Evolutionary conservation across 306 rosid species (phyloP).

Genomic region (Ziziphus jujuba): DNA sequence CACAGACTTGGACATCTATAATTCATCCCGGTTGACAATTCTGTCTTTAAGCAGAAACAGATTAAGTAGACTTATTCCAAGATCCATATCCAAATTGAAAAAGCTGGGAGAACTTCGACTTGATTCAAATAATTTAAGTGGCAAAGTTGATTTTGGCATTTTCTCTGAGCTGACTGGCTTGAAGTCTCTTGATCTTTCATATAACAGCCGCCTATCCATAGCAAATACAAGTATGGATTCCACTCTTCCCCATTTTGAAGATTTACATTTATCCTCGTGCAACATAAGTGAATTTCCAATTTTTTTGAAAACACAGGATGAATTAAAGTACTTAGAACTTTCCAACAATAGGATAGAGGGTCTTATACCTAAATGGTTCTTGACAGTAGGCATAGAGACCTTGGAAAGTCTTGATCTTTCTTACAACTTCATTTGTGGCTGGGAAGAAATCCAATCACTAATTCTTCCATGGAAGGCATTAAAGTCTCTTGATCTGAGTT

Average conservation of each 20-base stretch:
- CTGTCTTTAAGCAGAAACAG: too few relatives aligned
- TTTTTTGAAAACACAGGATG: slow-evolving; percentile 1
- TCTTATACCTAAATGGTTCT: slow-evolving; percentile 12
- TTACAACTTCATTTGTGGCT: not conserved
- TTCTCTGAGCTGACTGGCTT: not conserved
- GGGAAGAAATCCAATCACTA: too few relatives aligned
- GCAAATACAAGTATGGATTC: not conserved
- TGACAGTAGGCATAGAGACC: not conserved
- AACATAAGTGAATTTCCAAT: not conserved
- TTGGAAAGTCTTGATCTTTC: not conserved
- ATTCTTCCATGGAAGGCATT: too few relatives aligned
- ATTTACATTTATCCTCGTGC: not conserved
- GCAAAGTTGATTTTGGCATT: not conserved
- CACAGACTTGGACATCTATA: too few relatives aligned
- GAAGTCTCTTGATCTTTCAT: not conserved
- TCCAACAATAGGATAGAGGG: slow-evolving; percentile 4
- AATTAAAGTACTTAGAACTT: not conserved
- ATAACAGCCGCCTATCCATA: not conserved
- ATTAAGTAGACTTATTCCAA: too few relatives aligned
- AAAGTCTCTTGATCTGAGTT: too few relatives aligned
- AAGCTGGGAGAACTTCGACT: not conserved
- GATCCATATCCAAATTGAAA: not conserved
- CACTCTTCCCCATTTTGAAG: not conserved
- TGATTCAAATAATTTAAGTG: not conserved
- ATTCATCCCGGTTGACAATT: too few relatives aligned